Conservation (phyloP, 306 rosid species). For the Fagus crenata region DNA sequence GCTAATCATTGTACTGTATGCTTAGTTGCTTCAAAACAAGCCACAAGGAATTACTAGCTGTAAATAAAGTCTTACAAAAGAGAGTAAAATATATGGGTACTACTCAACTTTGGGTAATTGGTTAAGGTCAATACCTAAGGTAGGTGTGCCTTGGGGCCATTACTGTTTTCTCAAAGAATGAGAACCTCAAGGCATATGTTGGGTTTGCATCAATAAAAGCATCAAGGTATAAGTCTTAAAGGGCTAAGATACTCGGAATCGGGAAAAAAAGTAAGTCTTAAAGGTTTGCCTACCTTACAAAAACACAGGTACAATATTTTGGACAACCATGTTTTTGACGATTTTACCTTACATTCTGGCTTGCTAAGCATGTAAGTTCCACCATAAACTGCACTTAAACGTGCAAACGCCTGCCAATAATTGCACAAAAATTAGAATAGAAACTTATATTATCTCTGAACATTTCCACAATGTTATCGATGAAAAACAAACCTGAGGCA, state of each 20-base stretch:
- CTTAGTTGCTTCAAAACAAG: too few relatives aligned
- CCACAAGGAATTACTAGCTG: not conserved
- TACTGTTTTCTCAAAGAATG: not conserved
- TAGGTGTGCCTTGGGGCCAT: not conserved
- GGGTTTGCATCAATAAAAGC: not conserved
- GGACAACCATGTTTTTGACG: not conserved
- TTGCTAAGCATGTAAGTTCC: slow-evolving; percentile 90
- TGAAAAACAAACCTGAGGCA: slow-evolving; percentile 63
- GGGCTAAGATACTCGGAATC: too few relatives aligned
- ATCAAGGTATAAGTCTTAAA: not conserved
- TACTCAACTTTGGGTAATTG: not conserved
- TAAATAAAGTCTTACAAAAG: not conserved
- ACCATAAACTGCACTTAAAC: slow-evolving; percentile 85
- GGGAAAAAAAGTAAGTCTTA: too few relatives aligned
- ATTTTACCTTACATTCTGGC: slow-evolving; percentile 72
- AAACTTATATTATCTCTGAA: slow-evolving; percentile 21
- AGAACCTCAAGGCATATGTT: not conserved
- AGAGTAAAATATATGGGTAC: not conserved
- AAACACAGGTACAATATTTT: not conserved
- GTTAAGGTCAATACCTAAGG: not conserved
- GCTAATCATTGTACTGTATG: too few relatives aligned
- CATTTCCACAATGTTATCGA: slow-evolving; percentile 17
- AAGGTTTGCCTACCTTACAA: not conserved
- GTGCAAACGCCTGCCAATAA: slow-evolving; percentile 66
- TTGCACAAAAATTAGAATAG: not conserved